These are phyloP conservation scores for Dillenia turbinata DNA, from an alignment of 164 flowering plant genomes.

Conservation along the genomic window DNA sequence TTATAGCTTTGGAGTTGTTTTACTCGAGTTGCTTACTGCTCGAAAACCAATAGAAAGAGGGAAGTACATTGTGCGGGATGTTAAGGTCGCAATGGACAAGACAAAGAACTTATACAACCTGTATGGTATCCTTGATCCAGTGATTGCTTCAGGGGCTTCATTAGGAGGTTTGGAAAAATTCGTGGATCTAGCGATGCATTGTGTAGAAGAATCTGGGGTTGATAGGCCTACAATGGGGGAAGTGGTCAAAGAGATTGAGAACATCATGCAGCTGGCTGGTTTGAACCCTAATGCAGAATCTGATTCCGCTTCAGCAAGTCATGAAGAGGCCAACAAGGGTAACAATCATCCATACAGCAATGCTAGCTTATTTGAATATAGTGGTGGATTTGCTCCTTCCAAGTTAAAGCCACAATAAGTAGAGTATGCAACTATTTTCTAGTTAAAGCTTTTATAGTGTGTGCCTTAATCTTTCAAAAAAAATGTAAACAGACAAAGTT, in stretches of 20 bases:
- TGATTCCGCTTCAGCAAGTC: constrained; percentile 36
- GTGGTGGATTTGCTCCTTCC: constrained; percentile 30
- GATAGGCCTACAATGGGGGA: constrained; percentile 58
- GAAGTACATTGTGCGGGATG: constrained; percentile 45
- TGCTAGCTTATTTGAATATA: constrained; percentile 25
- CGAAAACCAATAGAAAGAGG: constrained; percentile 50
- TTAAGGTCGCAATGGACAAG: constrained; percentile 32
- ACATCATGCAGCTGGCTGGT: constrained; percentile 40
- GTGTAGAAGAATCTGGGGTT: constrained; percentile 41
- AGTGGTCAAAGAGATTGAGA: constrained; percentile 62
- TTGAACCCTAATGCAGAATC: constrained; percentile 37
- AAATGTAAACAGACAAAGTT: too few relatives aligned
- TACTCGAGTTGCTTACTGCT: constrained; percentile 53
- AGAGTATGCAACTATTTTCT: too few relatives aligned
- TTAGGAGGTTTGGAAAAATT: constrained; percentile 36
- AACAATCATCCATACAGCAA: constrained; percentile 36
- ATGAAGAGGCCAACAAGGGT: constrained; percentile 23
- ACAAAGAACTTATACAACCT: constrained; percentile 31
- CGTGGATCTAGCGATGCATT: constrained; percentile 51
- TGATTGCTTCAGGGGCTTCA: constrained; percentile 19
- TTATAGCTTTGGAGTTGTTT: constrained; percentile 60
- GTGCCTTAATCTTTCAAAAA: too few relatives aligned
- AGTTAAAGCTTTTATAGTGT: too few relatives aligned
- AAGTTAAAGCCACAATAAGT: constrained; percentile 32
- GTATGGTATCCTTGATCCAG: constrained; percentile 38